Evolutionary conservation across 306 rosid genomes (phyloP).

Genomic region (Mimosa bimucronata): DNA sequence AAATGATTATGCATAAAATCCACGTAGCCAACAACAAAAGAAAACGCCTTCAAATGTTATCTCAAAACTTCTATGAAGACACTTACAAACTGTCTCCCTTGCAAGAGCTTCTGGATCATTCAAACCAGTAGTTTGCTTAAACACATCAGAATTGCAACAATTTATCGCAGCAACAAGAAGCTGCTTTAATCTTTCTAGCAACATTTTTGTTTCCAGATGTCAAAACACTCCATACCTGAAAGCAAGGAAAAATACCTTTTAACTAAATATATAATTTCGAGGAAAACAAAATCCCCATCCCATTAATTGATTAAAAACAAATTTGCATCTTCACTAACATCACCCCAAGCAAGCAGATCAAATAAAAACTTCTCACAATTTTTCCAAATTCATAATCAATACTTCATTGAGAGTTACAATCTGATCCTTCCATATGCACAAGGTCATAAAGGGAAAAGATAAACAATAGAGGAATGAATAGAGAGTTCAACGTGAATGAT

Average conservation of each 20-base stretch:
- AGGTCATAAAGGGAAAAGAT: not conserved
- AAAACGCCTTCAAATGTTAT: no score
- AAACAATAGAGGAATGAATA: not conserved
- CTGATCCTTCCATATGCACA: not conserved
- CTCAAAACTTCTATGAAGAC: no score
- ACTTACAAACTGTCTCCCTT: no score
- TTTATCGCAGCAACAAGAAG: conserved; percentile 42
- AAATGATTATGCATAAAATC: no score
- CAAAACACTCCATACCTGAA: conserved; percentile 72
- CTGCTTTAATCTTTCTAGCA: conserved; percentile 66
- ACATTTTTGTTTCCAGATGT: conserved; percentile 54
- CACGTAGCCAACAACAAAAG: no score
- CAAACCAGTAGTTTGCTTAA: no score
- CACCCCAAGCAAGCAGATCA: conserved; percentile 11
- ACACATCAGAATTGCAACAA: conserved; percentile 60
- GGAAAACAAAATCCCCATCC: not conserved
- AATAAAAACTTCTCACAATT: not conserved
- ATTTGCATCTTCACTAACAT: not conserved
- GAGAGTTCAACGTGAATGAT: not conserved
- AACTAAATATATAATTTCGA: not conserved
- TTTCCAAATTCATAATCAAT: not conserved
- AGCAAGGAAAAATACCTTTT: not conserved
- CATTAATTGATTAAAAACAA: not conserved
- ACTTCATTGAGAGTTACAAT: not conserved
- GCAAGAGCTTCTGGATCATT: no score